A percentile compares a stretch with the other conserved stretches of the same genome.
These are phyloP conservation scores for Cystobasidium tubakii DNA, from an alignment of 768 basidiomycete genomes.

Conservation along the genomic window DNA sequence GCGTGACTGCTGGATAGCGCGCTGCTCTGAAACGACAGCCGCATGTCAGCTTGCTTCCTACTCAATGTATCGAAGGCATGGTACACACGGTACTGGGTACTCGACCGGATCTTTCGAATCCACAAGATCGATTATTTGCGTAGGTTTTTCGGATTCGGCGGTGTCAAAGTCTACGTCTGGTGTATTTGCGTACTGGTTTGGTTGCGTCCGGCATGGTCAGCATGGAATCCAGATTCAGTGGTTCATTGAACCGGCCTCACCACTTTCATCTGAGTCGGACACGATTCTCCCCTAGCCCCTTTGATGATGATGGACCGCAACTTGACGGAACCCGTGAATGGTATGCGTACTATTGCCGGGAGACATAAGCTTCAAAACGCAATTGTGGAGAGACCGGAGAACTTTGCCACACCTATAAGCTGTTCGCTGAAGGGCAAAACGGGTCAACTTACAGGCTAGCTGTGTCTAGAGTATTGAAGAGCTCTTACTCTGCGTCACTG, in stretches of 20 bases:
- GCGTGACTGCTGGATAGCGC: constrained; percentile 49
- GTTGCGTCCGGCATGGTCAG: neutral
- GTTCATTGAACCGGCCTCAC: neutral
- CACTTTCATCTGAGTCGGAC: constrained; percentile 33
- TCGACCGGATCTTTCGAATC: constrained; percentile 48
- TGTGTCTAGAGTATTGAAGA: neutral
- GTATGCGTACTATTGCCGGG: constrained; percentile 6
- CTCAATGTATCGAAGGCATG: neutral
- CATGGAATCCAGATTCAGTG: no score
- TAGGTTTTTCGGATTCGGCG: constrained; percentile 37
- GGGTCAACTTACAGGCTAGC: neutral
- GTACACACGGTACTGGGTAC: constrained; percentile 47
- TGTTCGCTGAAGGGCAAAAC: constrained; percentile 25
- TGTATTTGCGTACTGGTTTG: constrained; percentile 20
- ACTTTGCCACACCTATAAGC: constrained; percentile 25
- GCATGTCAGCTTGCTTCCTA: no score
- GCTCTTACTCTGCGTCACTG: constrained; percentile 27
- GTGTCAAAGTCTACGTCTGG: constrained; percentile 47
- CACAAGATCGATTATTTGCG: constrained; percentile 46
- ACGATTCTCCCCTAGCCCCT: constrained; percentile 43
- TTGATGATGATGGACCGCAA: constrained; percentile 51
- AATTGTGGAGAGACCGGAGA: neutral
- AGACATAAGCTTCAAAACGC: neutral
- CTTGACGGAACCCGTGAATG: constrained; percentile 37
- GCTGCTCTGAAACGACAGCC: constrained; percentile 48